Conservation (phyloP, 441 rosid genomes). For the Theobroma grandiflorum region DNA sequence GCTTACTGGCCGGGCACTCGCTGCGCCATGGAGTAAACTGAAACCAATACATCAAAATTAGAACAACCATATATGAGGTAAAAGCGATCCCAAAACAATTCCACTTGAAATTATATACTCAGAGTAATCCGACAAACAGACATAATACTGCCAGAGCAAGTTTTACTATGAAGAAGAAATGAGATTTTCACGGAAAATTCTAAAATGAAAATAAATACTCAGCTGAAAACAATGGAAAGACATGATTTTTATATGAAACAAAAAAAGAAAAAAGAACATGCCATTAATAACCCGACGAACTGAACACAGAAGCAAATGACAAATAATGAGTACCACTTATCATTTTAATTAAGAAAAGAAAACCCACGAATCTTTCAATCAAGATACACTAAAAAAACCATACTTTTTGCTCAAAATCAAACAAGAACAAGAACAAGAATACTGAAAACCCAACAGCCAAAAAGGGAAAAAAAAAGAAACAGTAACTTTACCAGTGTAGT, state of each 20-base stretch:
- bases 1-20: conserved; percentile 42
- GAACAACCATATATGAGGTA: conserved; percentile 14
- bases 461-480: background rate
- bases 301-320: background rate
- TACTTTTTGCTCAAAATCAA: background rate
- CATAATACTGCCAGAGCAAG: background rate
- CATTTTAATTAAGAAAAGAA: conserved; percentile 11
- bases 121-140: background rate
- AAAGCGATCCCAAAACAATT: conserved; percentile 18
- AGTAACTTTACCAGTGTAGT: conserved; percentile 23
- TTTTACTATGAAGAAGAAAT: background rate
- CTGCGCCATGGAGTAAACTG: conserved; percentile 63
- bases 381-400: background rate
- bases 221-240: background rate
- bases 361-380: conserved; percentile 20
- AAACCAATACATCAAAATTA: conserved; percentile 34
- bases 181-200: background rate
- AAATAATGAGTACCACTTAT: background rate
- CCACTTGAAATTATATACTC: conserved; percentile 10
- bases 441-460: background rate
- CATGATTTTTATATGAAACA: background rate
- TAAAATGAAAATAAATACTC: background rate
- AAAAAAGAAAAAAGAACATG: background rate
- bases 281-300: background rate
- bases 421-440: background rate